Percentiles rank a stretch among this genome's conserved stretches.
Conservation (phyloP, 805 yeast genomes). For the Sugiyamaella lignohabitans region DNA sequence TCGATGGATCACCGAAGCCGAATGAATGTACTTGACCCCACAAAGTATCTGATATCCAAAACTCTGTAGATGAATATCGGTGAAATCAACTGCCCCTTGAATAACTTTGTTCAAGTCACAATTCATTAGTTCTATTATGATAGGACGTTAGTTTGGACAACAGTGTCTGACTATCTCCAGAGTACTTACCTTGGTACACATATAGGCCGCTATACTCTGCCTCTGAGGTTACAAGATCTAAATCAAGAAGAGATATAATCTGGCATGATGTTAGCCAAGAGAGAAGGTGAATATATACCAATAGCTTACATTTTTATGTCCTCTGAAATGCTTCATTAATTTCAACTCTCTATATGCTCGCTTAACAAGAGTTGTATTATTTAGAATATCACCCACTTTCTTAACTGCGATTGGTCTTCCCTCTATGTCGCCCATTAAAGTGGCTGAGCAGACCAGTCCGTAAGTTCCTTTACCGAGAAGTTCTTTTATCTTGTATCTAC, state of each 20-base stretch:
- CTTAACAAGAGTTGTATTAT: constrained; percentile 57
- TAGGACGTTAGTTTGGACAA: not conserved
- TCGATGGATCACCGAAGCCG: constrained; percentile 87
- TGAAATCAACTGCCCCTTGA: constrained; percentile 54
- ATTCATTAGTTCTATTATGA: constrained; percentile 55
- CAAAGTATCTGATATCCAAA: constrained; percentile 77
- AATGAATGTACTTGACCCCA: constrained; percentile 82
- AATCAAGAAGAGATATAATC: constrained; percentile 66
- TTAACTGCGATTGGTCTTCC: constrained; percentile 61
- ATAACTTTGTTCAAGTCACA: constrained; percentile 78
- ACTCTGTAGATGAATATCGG: constrained; percentile 75
- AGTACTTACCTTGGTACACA: constrained; percentile 52
- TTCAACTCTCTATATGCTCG: constrained; percentile 81
- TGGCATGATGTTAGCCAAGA: constrained; percentile 1
- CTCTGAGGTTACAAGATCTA: constrained; percentile 53
- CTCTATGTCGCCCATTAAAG: constrained; percentile 41
- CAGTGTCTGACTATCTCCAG: too few species aligned
- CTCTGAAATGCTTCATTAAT: constrained; percentile 74
- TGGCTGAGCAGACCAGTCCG: constrained; percentile 77
- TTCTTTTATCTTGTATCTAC: constrained; percentile 50
- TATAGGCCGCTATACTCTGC: constrained; percentile 80
- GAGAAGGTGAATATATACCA: not conserved
- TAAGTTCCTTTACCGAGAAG: constrained; percentile 80
- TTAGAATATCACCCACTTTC: constrained; percentile 43
- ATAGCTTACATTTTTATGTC: constrained; percentile 61